Percentiles rank a stretch among this genome's conserved stretches.
phyloP scores from a whole-genome alignment of 495 filamentous ascomycete species.

The Stereocaulon alpinum region DNA sequence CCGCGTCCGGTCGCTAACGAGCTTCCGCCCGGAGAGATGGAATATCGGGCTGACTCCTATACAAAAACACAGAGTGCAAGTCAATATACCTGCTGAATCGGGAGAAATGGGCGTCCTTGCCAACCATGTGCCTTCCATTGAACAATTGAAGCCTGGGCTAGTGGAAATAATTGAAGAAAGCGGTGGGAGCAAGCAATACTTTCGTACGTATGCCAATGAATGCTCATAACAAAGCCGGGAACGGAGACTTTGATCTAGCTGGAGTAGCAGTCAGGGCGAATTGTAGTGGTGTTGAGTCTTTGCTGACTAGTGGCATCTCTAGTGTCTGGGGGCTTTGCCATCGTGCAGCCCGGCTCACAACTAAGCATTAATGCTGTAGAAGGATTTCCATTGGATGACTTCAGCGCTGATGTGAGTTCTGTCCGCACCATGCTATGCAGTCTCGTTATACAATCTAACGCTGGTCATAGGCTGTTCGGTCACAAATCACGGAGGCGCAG shows the following conservation, averaged over 20 bases:
- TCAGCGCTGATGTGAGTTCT: slow-evolving; percentile 65
- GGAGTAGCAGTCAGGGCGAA: background rate
- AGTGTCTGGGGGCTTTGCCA: slow-evolving; percentile 96
- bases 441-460: background rate
- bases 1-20: background rate
- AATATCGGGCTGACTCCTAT: background rate
- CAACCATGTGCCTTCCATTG: slow-evolving; percentile 97
- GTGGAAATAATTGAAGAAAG: slow-evolving; percentile 93
- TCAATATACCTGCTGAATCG: slow-evolving; percentile 96
- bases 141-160: slow-evolving; percentile 94
- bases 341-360: slow-evolving; percentile 88
- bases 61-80: slow-evolving; percentile 62
- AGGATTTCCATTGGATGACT: slow-evolving; percentile 87
- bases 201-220: slow-evolving; percentile 56
- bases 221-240: background rate
- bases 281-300: background rate
- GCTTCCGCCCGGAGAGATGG: background rate
- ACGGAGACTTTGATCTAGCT: background rate
- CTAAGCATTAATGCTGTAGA: slow-evolving; percentile 98
- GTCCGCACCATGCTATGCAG: background rate
- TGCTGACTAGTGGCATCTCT: slow-evolving; percentile 12
- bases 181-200: slow-evolving; percentile 90
- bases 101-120: slow-evolving; percentile 99
- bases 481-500: slow-evolving; percentile 84
- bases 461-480: slow-evolving; percentile 43